Evolutionary conservation across 176 grass and related monocot genomes (phyloP), one percentile per base, ranked within the genome.

Genomic region (Carex cristatella): DNA sequence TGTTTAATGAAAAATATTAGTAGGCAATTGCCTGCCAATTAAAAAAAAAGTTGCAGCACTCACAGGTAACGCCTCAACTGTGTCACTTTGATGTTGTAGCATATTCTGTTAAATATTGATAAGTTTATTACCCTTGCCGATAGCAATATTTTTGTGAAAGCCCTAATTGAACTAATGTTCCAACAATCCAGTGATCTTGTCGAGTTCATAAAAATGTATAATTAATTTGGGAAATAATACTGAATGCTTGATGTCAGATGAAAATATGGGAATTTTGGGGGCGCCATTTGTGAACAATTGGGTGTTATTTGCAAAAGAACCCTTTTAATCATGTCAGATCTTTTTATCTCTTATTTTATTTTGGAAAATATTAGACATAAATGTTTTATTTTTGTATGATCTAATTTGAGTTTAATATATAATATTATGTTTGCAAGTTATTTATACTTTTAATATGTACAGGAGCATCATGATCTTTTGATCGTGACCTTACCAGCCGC

Each of bases 391-490:
- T 59, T 58, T 85, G 48, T 51, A 51, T 87, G 10, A 46, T 84
- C 23, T 44, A 64, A 14, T 84, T 89, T 53, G 32, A 62, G 31
- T 54, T 55, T 49, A 79, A 81, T 18, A n/a, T 16, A 15, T 15
- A 70, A n/a, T 44, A 9, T 70, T 9, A 32, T 16, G 37, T 70
- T 63, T 86, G 30, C 19, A 38, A 87, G 5, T 77, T 14, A 58
- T 87, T 81, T 72, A 77, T 69, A 30, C 53, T 53, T 83, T 83
- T 51, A 33, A 49, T 66, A 65, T 84, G 55, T 84, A 49, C 83
- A 98, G 95, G 95, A 98, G 88, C 95, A 98, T 89, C 91, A 98
- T 83, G 91, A 93, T 93, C 91, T 91, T 90, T 90, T 98, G 46
- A 73, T 98, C 74, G 49, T 85, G 81, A 94, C 90, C 83, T 86